Evolutionary conservation across 305 asterid genomes (phyloP), one percentile per base, ranked within the genome.

Genomic region (Nicotiana rustica): DNA sequence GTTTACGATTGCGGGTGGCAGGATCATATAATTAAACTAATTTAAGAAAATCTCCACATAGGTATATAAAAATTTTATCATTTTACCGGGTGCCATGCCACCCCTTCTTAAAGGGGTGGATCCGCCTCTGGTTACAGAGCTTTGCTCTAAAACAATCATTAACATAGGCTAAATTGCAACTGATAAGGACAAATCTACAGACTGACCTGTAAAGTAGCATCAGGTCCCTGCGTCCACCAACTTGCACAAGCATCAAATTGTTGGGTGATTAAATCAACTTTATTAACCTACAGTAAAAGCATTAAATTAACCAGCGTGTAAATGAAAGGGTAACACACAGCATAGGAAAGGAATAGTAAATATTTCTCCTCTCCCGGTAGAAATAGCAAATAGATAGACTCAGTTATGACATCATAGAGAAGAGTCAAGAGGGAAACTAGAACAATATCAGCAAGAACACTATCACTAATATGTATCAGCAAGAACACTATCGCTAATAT

Each of bases 211-310:
- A 96, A 85, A 83, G 80, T 88, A 83, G 90, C 88, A 92, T 95
- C 94, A 84, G 98, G 99, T 77, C 99, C 99, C 82, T 96, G 99
- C 7, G 99, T 96, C 98, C 99, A 96, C 98, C 99, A 96, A 90
- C 99, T 96, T 77, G 99, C 98, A 91, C 98, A 95, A 78, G 94
- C 99, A 92, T 96, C 98, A 88, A 96, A 96, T 87, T 90, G 94
- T 87, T 93, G 94, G 90, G 91, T 89, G 61, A 95, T 92, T 84
- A 80, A 85, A 87, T 85, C 86, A 52, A 17, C 78, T 84, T 84
- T 70, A 91, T 90, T 88, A 85, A 85, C 90, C 88, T 86, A 85
- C 81, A 82, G 15, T 36, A 89, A 31, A 77, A 86, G 35, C 35
- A 80, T 49, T 59, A 36, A 85, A 31, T 69, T 64, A 60, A 84